These are phyloP conservation scores for Catharanthus roseus DNA, from an alignment of 257 asterid species.

Conservation along the genomic window DNA sequence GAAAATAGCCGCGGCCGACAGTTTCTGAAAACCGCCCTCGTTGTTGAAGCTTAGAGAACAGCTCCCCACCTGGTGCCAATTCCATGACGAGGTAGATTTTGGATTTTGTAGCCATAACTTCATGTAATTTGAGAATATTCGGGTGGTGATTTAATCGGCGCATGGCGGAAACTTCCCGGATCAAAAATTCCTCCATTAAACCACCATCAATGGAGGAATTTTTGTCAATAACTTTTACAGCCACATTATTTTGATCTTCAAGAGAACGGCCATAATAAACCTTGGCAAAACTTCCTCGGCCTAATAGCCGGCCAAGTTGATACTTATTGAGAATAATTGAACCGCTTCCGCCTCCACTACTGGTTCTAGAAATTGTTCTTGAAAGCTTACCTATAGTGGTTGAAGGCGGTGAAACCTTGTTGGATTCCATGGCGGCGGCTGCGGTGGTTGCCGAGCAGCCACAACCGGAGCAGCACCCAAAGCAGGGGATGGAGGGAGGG, in stretches of 20 bases:
- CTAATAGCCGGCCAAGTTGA: constrained; percentile 62
- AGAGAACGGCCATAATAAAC: constrained; percentile 53
- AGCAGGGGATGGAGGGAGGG: not conserved
- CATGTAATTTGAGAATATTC: constrained; percentile 67
- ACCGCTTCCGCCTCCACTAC: constrained; percentile 49
- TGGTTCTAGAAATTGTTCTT: constrained; percentile 33
- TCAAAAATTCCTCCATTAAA: constrained; percentile 60
- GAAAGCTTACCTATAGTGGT: constrained; percentile 20
- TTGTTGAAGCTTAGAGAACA: constrained; percentile 48
- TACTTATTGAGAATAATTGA: constrained; percentile 62
- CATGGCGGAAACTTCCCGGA: constrained; percentile 89
- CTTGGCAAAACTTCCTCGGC: constrained; percentile 95
- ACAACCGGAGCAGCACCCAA: not conserved
- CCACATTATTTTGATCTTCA: constrained; percentile 37
- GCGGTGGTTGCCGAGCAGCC: not conserved
- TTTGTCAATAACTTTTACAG: constrained; percentile 71
- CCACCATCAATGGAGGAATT: constrained; percentile 32
- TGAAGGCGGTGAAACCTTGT: constrained; percentile 2
- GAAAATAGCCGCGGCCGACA: constrained; percentile 50
- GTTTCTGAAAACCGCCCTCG: constrained; percentile 58
- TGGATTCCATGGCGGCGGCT: constrained; percentile 33
- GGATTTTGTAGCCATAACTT: constrained; percentile 75
- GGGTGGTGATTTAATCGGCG: constrained; percentile 76
- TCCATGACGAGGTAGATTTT: constrained; percentile 87
- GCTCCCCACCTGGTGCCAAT: constrained; percentile 84